Evolutionary conservation across 2,329 filamentous ascomycete species (phyloP).

Genomic region (Helminthosporium solani): DNA sequence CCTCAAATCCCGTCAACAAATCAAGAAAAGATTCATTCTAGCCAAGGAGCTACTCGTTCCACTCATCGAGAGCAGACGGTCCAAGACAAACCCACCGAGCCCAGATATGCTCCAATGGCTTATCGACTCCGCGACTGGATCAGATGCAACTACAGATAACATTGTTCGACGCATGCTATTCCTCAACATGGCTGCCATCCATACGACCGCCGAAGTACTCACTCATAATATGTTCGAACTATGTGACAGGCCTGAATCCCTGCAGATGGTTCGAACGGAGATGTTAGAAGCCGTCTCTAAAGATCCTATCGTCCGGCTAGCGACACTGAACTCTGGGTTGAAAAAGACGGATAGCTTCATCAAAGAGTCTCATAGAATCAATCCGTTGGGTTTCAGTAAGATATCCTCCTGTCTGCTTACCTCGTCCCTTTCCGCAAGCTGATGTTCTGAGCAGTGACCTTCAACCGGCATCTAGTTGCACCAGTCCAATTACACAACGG

Average conservation of each 20-base stretch:
- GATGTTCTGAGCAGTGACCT: too few species aligned
- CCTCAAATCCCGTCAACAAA: too few species aligned
- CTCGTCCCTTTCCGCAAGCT: too few species aligned
- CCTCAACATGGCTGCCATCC: conserved; percentile 17
- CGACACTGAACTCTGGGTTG: too few species aligned
- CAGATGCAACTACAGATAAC: background rate
- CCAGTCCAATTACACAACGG: conserved; percentile 15
- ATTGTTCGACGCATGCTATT: conserved; percentile 8
- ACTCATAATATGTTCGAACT: conserved; percentile 13
- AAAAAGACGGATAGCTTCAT: conserved; percentile 20
- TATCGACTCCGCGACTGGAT: conserved; percentile 4
- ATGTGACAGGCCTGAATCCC: conserved; percentile 7
- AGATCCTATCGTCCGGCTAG: too few species aligned
- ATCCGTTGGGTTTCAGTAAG: conserved; percentile 5
- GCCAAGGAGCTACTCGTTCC: conserved; percentile 6
- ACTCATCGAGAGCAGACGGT: conserved; percentile 6
- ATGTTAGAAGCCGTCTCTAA: too few species aligned
- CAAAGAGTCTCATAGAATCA: conserved; percentile 16
- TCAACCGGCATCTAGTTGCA: conserved; percentile 6
- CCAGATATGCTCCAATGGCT: conserved; percentile 12
- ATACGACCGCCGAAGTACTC: conserved; percentile 17
- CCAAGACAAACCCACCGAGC: conserved; percentile 1
- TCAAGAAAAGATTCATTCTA: too few species aligned
- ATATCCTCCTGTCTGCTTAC: too few species aligned
- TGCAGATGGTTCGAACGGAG: too few species aligned